A percentile compares a stretch with the other conserved stretches of the same genome.
These are phyloP conservation scores for Rosa chinensis DNA, from an alignment of 306 rosid genomes.

Conservation along the genomic window DNA sequence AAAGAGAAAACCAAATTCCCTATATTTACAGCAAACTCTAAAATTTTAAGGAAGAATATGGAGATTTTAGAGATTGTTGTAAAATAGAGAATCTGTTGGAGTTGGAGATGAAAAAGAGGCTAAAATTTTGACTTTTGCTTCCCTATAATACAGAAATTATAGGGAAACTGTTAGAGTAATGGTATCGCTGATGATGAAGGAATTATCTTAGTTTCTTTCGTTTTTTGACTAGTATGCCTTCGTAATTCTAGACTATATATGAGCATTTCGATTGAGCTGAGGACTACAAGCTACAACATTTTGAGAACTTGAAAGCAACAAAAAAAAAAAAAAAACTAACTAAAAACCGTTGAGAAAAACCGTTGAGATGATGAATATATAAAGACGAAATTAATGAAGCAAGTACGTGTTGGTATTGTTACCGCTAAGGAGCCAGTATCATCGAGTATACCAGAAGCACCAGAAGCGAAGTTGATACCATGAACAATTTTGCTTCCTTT, in stretches of 20 bases:
- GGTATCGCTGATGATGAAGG: background rate
- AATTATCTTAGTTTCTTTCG: too few species aligned
- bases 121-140: too few species aligned
- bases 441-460: slow-evolving; percentile 52
- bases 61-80: too few species aligned
- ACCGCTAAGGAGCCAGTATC: slow-evolving; percentile 45
- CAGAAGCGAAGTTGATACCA: slow-evolving; percentile 53
- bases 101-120: too few species aligned
- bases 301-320: background rate
- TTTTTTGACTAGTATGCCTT: too few species aligned
- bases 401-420: background rate
- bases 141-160: too few species aligned
- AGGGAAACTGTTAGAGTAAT: too few species aligned
- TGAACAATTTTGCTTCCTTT: slow-evolving; percentile 34
- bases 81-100: too few species aligned
- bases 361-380: background rate
- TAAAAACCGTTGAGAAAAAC: background rate
- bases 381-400: background rate
- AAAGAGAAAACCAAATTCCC: too few species aligned
- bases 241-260: background rate
- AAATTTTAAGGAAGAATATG: too few species aligned
- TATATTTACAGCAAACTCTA: too few species aligned
- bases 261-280: background rate
- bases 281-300: background rate
- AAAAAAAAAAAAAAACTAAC: too few species aligned